Conservation (phyloP, 2,329 filamentous ascomycete species). For the Colletotrichum chlorophyti region DNA sequence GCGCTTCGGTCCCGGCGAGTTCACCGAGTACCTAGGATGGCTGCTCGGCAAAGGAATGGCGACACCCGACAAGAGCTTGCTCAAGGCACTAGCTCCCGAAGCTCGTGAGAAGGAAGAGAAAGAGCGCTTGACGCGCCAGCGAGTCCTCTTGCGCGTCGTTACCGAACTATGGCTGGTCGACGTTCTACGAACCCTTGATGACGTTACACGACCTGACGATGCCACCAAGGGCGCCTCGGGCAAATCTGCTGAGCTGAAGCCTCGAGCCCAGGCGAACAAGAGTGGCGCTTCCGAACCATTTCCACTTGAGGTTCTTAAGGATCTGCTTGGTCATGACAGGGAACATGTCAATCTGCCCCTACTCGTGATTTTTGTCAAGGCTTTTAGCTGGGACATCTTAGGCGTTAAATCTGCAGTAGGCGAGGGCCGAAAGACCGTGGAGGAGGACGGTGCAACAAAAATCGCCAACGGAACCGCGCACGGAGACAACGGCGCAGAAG, state of each 20-base stretch:
- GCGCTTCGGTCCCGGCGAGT: constrained; percentile 88
- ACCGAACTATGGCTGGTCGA: constrained; percentile 97
- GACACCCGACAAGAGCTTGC: constrained; percentile 82
- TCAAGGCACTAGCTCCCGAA: constrained; percentile 82
- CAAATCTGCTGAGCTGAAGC: constrained; percentile 69
- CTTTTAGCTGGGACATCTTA: constrained; percentile 94
- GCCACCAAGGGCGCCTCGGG: constrained; percentile 65
- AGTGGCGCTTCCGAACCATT: constrained; percentile 84
- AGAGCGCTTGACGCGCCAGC: constrained; percentile 85
- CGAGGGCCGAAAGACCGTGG: constrained; percentile 83
- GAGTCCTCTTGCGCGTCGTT: constrained; percentile 85
- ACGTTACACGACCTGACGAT: constrained; percentile 68
- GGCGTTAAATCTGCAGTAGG: constrained; percentile 75
- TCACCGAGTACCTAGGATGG: constrained; percentile 92
- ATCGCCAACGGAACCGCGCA: constrained; percentile 33
- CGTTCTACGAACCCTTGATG: constrained; percentile 80
- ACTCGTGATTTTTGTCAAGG: constrained; percentile 94
- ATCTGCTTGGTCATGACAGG: constrained; percentile 89
- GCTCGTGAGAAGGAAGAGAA: constrained; percentile 95
- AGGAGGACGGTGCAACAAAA: constrained; percentile 77
- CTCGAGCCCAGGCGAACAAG: constrained; percentile 62
- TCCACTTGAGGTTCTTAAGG: constrained; percentile 96
- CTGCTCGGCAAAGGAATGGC: constrained; percentile 88
- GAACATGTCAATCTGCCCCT: constrained; percentile 91
- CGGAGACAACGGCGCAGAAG: constrained; percentile 6